These are phyloP conservation scores for Apiospora rasikravindrae DNA, from an alignment of 2,329 filamentous ascomycete species.

Conservation along the genomic window DNA sequence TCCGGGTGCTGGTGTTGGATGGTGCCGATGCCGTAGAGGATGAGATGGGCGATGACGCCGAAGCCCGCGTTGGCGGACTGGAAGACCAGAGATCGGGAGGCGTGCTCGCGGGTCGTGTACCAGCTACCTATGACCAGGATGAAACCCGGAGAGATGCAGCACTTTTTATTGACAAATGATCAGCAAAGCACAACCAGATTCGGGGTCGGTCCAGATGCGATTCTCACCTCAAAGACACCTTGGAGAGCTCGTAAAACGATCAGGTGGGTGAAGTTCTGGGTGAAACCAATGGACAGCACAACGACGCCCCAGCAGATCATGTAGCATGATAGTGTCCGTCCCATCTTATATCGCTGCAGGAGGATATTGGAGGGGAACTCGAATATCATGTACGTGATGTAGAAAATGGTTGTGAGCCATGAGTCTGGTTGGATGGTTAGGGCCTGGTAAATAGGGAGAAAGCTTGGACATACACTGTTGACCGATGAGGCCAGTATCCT, in stretches of 20 bases:
- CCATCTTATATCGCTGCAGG: conserved; percentile 39
- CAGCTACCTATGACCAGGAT: conserved; percentile 44
- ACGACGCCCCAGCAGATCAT: conserved; percentile 42
- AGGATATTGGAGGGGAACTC: conserved; percentile 41
- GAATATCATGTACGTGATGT: conserved; percentile 40
- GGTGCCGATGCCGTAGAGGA: conserved; percentile 44
- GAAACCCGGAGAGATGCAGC: conserved; percentile 46
- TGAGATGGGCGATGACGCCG: conserved; percentile 41
- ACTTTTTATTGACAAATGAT: conserved; percentile 26
- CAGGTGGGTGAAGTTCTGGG: conserved; percentile 44
- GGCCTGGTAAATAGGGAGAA: neutral
- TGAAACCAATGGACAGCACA: conserved; percentile 44
- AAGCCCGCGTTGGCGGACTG: conserved; percentile 46
- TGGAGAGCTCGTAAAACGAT: conserved; percentile 43
- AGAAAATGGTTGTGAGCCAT: conserved; percentile 41
- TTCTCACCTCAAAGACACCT: conserved; percentile 41
- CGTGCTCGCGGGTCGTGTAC: conserved; percentile 46
- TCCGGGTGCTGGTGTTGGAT: conserved; percentile 35
- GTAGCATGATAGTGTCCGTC: conserved; percentile 38
- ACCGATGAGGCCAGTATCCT: conserved; percentile 38
- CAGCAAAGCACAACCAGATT: neutral
- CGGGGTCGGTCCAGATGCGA: neutral
- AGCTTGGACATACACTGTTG: conserved; percentile 31
- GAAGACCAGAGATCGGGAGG: conserved; percentile 42
- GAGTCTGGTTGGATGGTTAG: conserved; percentile 27